Evolutionary conservation across 176 grass and related monocot species (phyloP).

Genomic region (Hyparrhenia diplandra): DNA sequence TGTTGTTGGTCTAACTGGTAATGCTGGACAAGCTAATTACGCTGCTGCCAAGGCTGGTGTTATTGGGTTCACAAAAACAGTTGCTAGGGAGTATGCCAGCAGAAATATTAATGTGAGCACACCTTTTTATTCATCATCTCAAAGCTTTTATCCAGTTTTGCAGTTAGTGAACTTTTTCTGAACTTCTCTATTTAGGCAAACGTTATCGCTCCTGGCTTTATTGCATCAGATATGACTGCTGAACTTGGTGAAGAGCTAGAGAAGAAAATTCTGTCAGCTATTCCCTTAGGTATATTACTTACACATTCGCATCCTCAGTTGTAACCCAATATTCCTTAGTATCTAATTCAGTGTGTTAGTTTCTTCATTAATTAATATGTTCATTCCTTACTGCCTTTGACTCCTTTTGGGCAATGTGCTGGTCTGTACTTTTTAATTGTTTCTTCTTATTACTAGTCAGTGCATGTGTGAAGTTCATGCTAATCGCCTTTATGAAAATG

Average conservation of each 20-base stretch:
- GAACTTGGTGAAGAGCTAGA: constrained; percentile 82
- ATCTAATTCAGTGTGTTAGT: background rate
- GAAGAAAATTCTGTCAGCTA: constrained; percentile 85
- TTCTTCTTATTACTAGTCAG: background rate
- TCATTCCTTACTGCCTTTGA: background rate
- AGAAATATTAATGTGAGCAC: constrained; percentile 81
- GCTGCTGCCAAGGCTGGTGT: constrained; percentile 91
- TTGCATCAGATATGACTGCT: constrained; percentile 90
- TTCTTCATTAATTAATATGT: background rate
- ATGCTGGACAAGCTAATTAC: constrained; percentile 93
- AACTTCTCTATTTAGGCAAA: constrained; percentile 42
- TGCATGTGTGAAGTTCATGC: background rate
- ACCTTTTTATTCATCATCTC: constrained; percentile 6
- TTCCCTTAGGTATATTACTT: constrained; percentile 72
- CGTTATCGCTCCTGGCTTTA: constrained; percentile 90
- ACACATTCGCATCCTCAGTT: background rate
- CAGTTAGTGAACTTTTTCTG: constrained; percentile 28
- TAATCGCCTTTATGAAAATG: background rate
- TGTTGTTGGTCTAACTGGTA: constrained; percentile 86
- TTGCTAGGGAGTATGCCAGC: constrained; percentile 97
- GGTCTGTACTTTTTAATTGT: background rate
- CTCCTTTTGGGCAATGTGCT: background rate
- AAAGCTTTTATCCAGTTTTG: background rate
- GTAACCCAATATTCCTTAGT: background rate
- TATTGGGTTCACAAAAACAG: constrained; percentile 93